A percentile compares a stretch with the other conserved stretches of the same genome.
These are phyloP conservation scores for Trametes hirsuta DNA, from an alignment of 1,284 basidiomycete genomes.

Conservation along the genomic window DNA sequence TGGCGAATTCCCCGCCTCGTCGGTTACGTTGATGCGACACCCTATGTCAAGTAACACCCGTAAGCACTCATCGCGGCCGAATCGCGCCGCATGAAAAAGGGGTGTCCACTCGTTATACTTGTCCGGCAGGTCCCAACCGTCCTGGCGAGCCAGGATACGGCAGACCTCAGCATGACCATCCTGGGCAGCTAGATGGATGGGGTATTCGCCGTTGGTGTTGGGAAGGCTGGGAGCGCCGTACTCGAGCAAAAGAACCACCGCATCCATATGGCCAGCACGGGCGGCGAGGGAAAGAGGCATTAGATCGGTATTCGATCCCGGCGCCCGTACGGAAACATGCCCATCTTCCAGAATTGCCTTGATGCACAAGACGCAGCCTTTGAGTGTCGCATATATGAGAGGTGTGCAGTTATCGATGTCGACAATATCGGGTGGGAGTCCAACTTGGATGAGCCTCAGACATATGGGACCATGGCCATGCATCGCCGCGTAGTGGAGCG, in stretches of 20 bases:
- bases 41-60: constrained; percentile 80
- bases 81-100: constrained; percentile 92
- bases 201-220: constrained; percentile 95
- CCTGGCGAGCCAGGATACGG: constrained; percentile 71
- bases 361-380: constrained; percentile 85
- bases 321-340: constrained; percentile 60
- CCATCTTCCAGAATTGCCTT: constrained; percentile 75
- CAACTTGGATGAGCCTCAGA: constrained; percentile 72
- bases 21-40: constrained; percentile 72
- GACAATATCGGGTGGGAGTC: constrained; percentile 68
- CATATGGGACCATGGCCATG: constrained; percentile 85
- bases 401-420: constrained; percentile 96
- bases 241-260: constrained; percentile 78
- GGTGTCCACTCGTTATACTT: constrained; percentile 99
- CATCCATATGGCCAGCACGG: constrained; percentile 86
- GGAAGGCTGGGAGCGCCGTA: constrained; percentile 80
- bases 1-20: constrained; percentile 87
- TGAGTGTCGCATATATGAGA: constrained; percentile 89
- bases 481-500: constrained; percentile 96
- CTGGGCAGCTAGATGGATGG: constrained; percentile 97
- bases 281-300: constrained; percentile 92
- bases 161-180: constrained; percentile 91
- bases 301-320: constrained; percentile 67
- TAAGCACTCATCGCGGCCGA: constrained; percentile 83
- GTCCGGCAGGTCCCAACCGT: constrained; percentile 90